Evolutionary conservation across 2,329 filamentous ascomycete genomes (phyloP).

Genomic region (Onygena corvina): DNA sequence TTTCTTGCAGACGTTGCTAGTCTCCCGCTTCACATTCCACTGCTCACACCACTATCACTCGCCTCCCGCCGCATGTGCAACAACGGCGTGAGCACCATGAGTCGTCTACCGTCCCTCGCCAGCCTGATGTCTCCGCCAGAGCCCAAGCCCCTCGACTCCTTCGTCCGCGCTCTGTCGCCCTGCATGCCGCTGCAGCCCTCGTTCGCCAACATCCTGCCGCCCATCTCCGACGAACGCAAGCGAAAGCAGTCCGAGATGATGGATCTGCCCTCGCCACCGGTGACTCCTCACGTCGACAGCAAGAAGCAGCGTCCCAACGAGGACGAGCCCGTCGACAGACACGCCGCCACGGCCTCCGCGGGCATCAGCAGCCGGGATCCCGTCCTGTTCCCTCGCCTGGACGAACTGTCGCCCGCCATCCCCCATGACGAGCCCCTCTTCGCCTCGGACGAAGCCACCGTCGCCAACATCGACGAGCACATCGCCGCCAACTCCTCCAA

Average conservation of each 20-base stretch:
- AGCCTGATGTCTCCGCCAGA: constrained; percentile 38
- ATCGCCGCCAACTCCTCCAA: constrained; percentile 22
- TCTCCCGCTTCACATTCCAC: background rate
- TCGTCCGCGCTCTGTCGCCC: constrained; percentile 20
- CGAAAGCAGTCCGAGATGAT: constrained; percentile 34
- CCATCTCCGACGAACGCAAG: constrained; percentile 32
- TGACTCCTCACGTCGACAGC: constrained; percentile 33
- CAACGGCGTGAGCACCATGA: constrained; percentile 29
- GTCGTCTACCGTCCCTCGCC: constrained; percentile 32
- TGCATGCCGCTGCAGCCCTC: constrained; percentile 23
- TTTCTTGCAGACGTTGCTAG: background rate
- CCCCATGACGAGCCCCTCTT: constrained; percentile 33
- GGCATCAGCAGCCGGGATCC: constrained; percentile 27
- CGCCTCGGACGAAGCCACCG: constrained; percentile 23
- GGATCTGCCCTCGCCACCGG: constrained; percentile 36
- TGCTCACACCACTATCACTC: background rate
- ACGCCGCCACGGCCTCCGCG: constrained; percentile 22
- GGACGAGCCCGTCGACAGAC: constrained; percentile 15
- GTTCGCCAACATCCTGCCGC: constrained; percentile 28
- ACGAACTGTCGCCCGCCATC: constrained; percentile 20
- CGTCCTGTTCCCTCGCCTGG: constrained; percentile 33
- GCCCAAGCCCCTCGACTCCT: constrained; percentile 41
- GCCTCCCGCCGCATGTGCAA: background rate
- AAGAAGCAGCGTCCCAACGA: constrained; percentile 29
- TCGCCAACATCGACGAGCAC: constrained; percentile 32